Evolutionary conservation across 805 yeast species (phyloP), one percentile per base, ranked within the genome.

Genomic region (Yarrowia yakushimensis): DNA sequence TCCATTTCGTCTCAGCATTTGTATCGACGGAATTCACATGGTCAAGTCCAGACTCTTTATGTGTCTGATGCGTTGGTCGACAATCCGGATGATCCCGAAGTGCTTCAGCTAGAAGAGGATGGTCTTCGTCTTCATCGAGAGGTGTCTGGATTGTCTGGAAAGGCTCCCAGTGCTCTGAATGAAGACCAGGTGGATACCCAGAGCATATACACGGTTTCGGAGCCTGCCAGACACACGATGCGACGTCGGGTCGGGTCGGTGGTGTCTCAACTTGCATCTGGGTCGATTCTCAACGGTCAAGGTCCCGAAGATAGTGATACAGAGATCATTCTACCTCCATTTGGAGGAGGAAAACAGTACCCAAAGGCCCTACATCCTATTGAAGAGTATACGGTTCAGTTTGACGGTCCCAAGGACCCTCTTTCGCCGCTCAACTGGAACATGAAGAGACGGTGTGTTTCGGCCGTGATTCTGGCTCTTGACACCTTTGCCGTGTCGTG

Each of bases 391-490:
- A 79, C 82, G 4, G 96, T 90, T 8, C 80, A 85, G 2, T 90
- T 79, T 69, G 87, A 87, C 70, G 96, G 96, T 0, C 85, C 86
- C 0, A 78, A 84, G 52, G 97, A 91, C 70, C 96, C 96, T 0
- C 63, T 74, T 9, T 90, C 85, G 71, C 96, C 97, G 0, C 85
- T 85, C 70, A 90, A 91, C 71, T 90, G 92, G 93, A 72, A 86
- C 0, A 13, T 76, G 39, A 69, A 60, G 42, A 12, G 65, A 13
- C 83, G 82, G 66, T 11, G 78, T 1, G 43, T 71, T 7, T 73
- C 76, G 8, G 78, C 83, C 69, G 28, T 71, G 0, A 66, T 77
- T 13, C 71, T 83, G 57, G 84, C 81, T 20, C 64, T 74, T 10
- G 70, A 75, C 65, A 80, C 85, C 18, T 72, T 78, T 34, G 70